These are phyloP conservation scores for Gracilariopsis chorda DNA, from an alignment of 23 red algal genomes.

Conservation along the genomic window DNA sequence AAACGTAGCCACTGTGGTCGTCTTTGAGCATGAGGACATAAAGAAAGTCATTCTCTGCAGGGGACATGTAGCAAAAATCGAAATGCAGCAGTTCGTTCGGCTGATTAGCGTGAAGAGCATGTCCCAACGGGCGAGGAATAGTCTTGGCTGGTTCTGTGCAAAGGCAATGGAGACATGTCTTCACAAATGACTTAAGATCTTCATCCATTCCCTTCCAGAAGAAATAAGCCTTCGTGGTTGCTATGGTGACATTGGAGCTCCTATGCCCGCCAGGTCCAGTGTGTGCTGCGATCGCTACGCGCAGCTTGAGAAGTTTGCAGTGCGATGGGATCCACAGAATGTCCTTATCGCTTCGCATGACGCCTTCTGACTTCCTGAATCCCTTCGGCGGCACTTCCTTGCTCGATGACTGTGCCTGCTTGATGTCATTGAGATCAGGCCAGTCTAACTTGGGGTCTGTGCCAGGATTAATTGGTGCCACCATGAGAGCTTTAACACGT, in stretches of 20 bases:
- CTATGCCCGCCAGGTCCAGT: neutral
- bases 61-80: neutral
- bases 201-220: neutral
- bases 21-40: neutral
- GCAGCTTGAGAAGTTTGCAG: neutral
- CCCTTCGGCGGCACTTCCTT: neutral
- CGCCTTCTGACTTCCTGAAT: neutral
- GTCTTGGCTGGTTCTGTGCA: neutral
- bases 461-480: conserved; percentile 9
- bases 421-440: neutral
- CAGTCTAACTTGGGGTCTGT: neutral
- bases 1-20: neutral
- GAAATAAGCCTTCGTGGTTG: neutral
- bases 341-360: neutral
- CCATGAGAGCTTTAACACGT: neutral
- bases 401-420: neutral
- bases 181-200: neutral
- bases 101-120: neutral
- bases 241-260: neutral
- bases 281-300: neutral
- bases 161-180: neutral
- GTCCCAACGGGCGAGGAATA: neutral
- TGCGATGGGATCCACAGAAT: neutral
- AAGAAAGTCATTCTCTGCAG: neutral
- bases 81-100: neutral